phyloP scores from a whole-genome alignment of 257 asterid genomes.

The Plantago major region DNA sequence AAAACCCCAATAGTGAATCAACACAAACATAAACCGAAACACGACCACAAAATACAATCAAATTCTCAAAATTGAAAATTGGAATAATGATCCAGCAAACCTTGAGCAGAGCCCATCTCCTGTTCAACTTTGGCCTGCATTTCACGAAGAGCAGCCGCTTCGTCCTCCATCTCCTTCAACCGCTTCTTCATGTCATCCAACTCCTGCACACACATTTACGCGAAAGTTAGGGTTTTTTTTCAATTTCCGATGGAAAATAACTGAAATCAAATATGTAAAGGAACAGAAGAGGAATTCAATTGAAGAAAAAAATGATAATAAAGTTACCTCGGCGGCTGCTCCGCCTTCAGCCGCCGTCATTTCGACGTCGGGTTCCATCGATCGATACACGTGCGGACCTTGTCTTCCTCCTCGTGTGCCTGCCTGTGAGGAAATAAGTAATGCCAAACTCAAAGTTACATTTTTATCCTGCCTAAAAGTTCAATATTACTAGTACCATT shows the following conservation, averaged over 20 bases:
- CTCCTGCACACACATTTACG: conserved; percentile 41
- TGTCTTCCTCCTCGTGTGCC: neutral
- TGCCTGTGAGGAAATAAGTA: neutral
- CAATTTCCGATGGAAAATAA: conserved; percentile 1
- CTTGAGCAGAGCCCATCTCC: conserved; percentile 73
- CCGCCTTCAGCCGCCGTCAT: conserved; percentile 56
- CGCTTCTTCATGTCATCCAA: conserved; percentile 76
- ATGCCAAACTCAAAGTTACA: conserved; percentile 6
- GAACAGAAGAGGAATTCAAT: too few species aligned
- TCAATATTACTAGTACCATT: neutral
- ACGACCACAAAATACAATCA: neutral
- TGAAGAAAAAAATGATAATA: too few species aligned
- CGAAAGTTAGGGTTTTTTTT: conserved; percentile 30
- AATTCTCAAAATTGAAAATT: neutral
- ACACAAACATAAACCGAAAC: too few species aligned
- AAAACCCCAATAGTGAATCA: too few species aligned
- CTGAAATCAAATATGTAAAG: too few species aligned
- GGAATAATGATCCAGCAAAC: conserved; percentile 20
- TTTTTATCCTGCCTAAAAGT: conserved; percentile 27
- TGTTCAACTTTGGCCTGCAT: conserved; percentile 79
- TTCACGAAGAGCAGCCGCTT: conserved; percentile 77
- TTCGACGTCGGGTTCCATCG: conserved; percentile 72
- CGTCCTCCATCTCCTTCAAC: conserved; percentile 81
- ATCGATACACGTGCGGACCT: conserved; percentile 13
- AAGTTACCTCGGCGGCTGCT: conserved; percentile 21